Percentiles rank a stretch among this genome's conserved stretches.
Evolutionary conservation across 148 eudicot species (phyloP).

Genomic region (Hydrangea macrophylla): DNA sequence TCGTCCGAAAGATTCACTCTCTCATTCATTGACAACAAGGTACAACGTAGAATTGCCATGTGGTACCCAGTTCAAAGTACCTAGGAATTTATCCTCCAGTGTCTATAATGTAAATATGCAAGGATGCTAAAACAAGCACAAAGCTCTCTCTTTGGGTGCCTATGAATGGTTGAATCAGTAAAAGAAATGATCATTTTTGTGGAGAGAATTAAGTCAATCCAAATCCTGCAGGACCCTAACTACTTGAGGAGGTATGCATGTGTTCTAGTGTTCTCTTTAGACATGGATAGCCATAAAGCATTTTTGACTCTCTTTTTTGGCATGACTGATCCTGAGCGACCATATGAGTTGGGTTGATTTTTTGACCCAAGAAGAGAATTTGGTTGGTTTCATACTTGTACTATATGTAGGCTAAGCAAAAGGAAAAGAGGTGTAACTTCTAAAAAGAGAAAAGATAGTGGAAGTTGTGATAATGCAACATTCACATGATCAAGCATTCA

Average conservation of each 20-base stretch:
- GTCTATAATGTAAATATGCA: no score
- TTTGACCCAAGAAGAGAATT: neutral
- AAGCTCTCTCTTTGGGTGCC: neutral
- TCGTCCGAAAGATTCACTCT: no score
- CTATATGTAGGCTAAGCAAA: neutral
- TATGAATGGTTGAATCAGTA: neutral
- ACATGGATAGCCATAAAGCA: constrained; percentile 8
- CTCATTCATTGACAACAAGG: no score
- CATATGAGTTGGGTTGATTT: neutral
- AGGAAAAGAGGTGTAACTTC: neutral
- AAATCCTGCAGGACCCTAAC: neutral
- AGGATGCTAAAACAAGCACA: no score
- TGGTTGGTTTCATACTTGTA: neutral
- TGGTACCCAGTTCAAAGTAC: no score
- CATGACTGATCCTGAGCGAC: neutral
- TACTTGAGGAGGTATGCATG: neutral
- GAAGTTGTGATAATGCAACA: neutral
- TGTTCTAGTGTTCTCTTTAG: neutral
- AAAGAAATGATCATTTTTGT: no score
- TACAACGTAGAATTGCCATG: no score
- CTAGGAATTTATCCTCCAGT: no score
- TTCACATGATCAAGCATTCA: constrained; percentile 3
- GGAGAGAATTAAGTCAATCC: no score
- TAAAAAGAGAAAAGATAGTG: neutral
- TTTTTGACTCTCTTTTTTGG: neutral